These are phyloP conservation scores for Macrolepiota fuliginosa DNA, from an alignment of 768 basidiomycete genomes.

Conservation along the genomic window DNA sequence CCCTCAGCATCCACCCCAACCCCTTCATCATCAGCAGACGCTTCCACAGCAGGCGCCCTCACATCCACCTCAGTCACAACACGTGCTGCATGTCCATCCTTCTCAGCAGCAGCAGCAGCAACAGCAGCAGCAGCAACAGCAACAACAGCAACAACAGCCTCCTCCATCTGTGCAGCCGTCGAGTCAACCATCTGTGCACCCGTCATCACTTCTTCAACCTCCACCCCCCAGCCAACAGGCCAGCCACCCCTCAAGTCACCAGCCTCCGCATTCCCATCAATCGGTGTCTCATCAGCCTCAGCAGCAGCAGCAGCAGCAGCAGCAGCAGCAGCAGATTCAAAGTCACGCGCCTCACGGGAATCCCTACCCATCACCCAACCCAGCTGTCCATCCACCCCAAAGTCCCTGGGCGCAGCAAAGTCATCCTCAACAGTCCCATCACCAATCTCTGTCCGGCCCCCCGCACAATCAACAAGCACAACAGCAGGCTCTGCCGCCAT, in stretches of 20 bases:
- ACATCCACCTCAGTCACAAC: slow-evolving; percentile 23
- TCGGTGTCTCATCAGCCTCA: slow-evolving; percentile 3
- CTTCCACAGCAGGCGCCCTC: slow-evolving; percentile 21
- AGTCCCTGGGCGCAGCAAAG: slow-evolving; percentile 7
- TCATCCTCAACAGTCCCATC: slow-evolving; percentile 36
- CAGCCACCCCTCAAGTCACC: slow-evolving; percentile 5
- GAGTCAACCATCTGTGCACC: slow-evolving; percentile 2
- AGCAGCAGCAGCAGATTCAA: slow-evolving; percentile 9
- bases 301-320: neutral
- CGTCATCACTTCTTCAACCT: slow-evolving; percentile 8
- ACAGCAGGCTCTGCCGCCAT: slow-evolving; percentile 33
- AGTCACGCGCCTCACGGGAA: slow-evolving; percentile 10
- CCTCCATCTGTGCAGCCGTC: neutral
- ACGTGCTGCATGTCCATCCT: slow-evolving; percentile 34
- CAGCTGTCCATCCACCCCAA: slow-evolving; percentile 10
- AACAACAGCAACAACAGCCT: slow-evolving; percentile 11
- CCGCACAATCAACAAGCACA: slow-evolving; percentile 30
- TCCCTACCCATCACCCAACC: slow-evolving; percentile 12
- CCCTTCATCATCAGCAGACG: slow-evolving; percentile 24
- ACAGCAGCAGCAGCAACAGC: slow-evolving; percentile 8
- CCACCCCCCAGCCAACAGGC: slow-evolving; percentile 1
- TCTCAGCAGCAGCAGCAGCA: slow-evolving; percentile 19
- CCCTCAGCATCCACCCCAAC: slow-evolving; percentile 17
- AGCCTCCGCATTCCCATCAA: slow-evolving; percentile 3
- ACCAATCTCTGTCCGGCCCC: slow-evolving; percentile 25